Base-by-base conservation (phyloP, 441 rosid genomes). In the Erysimum cheiri region DNA sequence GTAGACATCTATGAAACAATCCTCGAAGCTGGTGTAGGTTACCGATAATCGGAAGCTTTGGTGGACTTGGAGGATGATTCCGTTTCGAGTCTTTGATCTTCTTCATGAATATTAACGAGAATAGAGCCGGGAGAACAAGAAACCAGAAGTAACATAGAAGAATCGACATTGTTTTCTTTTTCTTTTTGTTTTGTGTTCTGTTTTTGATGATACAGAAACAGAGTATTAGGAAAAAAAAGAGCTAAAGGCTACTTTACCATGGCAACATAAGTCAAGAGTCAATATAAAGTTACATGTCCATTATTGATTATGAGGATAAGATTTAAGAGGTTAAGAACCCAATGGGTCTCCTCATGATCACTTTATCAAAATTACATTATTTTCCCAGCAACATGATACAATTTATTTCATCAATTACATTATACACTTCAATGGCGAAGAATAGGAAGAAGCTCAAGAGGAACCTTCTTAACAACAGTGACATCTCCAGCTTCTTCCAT, bases 11-110 rank as follows among this genome's bases (percentile, higher is more conserved):
- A 58, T 81, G 86, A 28, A 69, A 69, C 71, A 71, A 63, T 4
- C 69, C 46, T 0, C 64, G 41, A 26, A 86, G 57, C 39, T 82
- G 88, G 68, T 76, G 85, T 52, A 84, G 53, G 64, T 86, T 82
- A 3, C 90, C 88, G 7, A 86, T 17, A 15, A 86, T 40, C 3
- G 90, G 91, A 55, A 84, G 75, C 66, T 53, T 60, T 6, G 81
- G 64, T 66, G 88, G 88, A 66, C 84, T 32, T 29, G 88, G 87
- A 6, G 87, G 84, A 58, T 74, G 74, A 14, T 67, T 75, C 36
- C 6, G 41, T 1, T 33, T 64, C 8, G 33, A 31, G 9, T 3
- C 1, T 55, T 19, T 73, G 11, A 64, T 19, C 17, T 33, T 74
- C 13, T 60, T 67, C 4, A 7, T 0, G 55, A 39, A 50, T 6